Percentiles rank a stretch among this genome's conserved stretches.
Evolutionary conservation across 768 basidiomycete genomes (phyloP).

Genomic region (Solioccasus polychromus): DNA sequence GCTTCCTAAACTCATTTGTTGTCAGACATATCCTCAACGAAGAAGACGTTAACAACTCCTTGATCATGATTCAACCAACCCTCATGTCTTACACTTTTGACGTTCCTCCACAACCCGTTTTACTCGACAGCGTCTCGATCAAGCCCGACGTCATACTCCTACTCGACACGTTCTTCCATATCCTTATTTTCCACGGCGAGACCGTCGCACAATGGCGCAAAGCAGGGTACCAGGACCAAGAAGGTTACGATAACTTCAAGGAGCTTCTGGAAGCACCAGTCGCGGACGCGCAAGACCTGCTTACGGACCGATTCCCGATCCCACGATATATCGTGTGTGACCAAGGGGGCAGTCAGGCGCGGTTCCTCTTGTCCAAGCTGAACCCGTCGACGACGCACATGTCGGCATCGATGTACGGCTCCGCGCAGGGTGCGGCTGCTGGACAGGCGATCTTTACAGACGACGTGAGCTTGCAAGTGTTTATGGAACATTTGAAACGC

Average conservation of each 20-base stretch:
- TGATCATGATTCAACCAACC: constrained; percentile 99
- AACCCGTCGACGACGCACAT: constrained; percentile 99
- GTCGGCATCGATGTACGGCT: constrained; percentile 89
- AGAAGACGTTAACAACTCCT: constrained; percentile 97
- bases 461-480: constrained; percentile 95
- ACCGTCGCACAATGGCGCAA: constrained; percentile 97
- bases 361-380: constrained; percentile 94
- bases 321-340: constrained; percentile 98
- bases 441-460: constrained; percentile 98
- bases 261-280: constrained; percentile 86
- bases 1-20: not conserved
- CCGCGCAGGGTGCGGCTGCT: constrained; percentile 55
- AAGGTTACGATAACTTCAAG: constrained; percentile 98
- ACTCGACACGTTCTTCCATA: constrained; percentile 99
- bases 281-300: constrained; percentile 92
- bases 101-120: constrained; percentile 84
- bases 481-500: constrained; percentile 97
- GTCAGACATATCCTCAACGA: constrained; percentile 89
- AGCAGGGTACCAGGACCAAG: constrained; percentile 97
- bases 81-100: constrained; percentile 99
- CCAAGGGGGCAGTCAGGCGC: constrained; percentile 95
- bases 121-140: constrained; percentile 96
- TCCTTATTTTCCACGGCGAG: constrained; percentile 99
- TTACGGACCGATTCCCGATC: constrained; percentile 94
- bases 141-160: constrained; percentile 95